Percentiles rank a stretch among this genome's conserved stretches.
These are phyloP conservation scores for Fusarium sp. DNA, from an alignment of 2,329 filamentous ascomycete genomes.

Conservation along the genomic window DNA sequence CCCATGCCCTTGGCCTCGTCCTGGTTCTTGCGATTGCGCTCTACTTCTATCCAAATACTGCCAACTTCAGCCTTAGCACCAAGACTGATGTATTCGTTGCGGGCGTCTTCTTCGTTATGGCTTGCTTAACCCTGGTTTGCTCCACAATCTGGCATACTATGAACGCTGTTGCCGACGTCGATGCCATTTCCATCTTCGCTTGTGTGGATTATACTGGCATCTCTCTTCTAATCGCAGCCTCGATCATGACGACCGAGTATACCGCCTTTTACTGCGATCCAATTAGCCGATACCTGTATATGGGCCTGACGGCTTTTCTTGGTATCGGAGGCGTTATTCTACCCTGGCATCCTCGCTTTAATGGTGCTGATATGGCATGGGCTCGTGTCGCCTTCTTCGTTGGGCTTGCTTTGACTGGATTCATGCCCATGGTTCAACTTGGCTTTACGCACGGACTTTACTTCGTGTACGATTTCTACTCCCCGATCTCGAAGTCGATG, in stretches of 20 bases:
- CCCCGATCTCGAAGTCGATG: conserved; percentile 85
- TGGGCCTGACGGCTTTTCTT: conserved; percentile 82
- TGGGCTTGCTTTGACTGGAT: conserved; percentile 86
- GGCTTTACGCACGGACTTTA: conserved; percentile 79
- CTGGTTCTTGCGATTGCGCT: conserved; percentile 90
- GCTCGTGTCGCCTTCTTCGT: conserved; percentile 92
- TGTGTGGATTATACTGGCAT: conserved; percentile 99
- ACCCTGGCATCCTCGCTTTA: conserved; percentile 97
- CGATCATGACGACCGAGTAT: conserved; percentile 98
- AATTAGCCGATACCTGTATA: conserved; percentile 86
- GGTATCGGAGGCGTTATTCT: conserved; percentile 90
- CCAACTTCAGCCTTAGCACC: conserved; percentile 87
- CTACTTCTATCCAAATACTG: conserved; percentile 92
- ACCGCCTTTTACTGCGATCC: conserved; percentile 99
- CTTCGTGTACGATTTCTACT: conserved; percentile 92
- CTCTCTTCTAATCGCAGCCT: conserved; percentile 91
- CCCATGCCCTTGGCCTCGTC: conserved; percentile 89
- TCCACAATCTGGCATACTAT: conserved; percentile 98
- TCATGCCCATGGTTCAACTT: conserved; percentile 89
- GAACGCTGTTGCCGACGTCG: conserved; percentile 93
- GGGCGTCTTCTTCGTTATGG: conserved; percentile 94
- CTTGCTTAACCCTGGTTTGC: conserved; percentile 94
- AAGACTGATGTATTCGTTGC: conserved; percentile 92
- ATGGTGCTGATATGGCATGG: conserved; percentile 93
- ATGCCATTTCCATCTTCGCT: conserved; percentile 92